Base-by-base conservation (phyloP, 2,329 filamentous ascomycete species). In the Neofusicoccum laricinum region DNA sequence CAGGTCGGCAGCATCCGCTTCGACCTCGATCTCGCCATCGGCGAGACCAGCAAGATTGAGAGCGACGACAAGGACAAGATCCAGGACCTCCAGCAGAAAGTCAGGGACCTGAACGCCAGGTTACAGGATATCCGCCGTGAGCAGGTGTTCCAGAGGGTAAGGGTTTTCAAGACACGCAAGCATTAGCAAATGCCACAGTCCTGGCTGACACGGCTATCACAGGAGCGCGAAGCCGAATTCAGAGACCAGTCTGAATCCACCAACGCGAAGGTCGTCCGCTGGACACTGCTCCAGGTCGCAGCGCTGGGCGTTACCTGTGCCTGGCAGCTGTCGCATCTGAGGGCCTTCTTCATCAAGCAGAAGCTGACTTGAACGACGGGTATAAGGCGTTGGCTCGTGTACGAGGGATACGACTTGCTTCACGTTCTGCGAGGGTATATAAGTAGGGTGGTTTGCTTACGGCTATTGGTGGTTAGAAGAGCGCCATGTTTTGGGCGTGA, bases 281-380 rank as follows among this genome's bases (percentile, higher is more conserved):
- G 95, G 94, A 94, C 95, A 69, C 74, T 97, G 69, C 90, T 98
- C 70, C 95, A 99, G 80, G 82, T 98, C 66, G 85, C 88, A 61
- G 87, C 98, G 41, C 84, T 99, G 62, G 91, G 89, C 63, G 84
- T 89, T 64, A 97, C 95, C 38, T 99, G 95, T 80, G 91, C 92
- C 67, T 99, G 95, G 95, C 95, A 99, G 79, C 84, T 99, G 51
- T 96, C 93, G 62, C 94, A 99, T 80, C 85, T 99, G 72, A 87
- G 95, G 71, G 90, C 91, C 51, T 99, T 99, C 86, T 99, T 99
- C 83, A 99, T 99, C 84, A 99, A 99, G 86, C 94, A 98, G 84
- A 99, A 99, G 86, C 88, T 99, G 77, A 98, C 95, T 66, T 99
- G 87, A 79, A 59, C 7, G 38, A 17, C 4, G 38, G 32, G 38